These are phyloP conservation scores for Aristolochia contorta DNA, from an alignment of 164 flowering plant genomes.

Conservation along the genomic window DNA sequence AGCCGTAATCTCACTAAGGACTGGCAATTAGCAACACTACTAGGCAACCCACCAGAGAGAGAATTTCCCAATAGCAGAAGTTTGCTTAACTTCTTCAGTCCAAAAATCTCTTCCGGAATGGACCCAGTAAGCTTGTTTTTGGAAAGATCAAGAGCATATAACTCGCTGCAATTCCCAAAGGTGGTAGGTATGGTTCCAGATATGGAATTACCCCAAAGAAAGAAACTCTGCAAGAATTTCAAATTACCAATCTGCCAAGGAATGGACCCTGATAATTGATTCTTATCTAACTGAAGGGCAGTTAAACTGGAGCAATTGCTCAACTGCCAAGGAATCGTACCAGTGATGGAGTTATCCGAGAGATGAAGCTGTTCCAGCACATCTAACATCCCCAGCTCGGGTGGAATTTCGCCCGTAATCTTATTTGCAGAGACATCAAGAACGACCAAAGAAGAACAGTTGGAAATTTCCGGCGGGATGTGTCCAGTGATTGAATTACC, in stretches of 20 bases:
- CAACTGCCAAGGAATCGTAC: slow-evolving; percentile 63
- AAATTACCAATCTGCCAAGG: slow-evolving; percentile 74
- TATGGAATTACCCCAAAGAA: slow-evolving; percentile 84
- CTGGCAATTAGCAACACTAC: slow-evolving; percentile 54
- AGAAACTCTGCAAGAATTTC: slow-evolving; percentile 70
- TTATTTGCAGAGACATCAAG: slow-evolving; percentile 76
- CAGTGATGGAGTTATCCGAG: slow-evolving; percentile 67
- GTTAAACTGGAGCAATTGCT: slow-evolving; percentile 77
- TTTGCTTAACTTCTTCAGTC: slow-evolving; percentile 82
- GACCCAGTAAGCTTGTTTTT: slow-evolving; percentile 72
- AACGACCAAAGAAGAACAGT: slow-evolving; percentile 74
- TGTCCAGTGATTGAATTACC: slow-evolving; percentile 61
- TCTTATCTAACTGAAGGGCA: slow-evolving; percentile 84
- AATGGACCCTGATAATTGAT: slow-evolving; percentile 63
- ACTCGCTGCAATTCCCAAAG: slow-evolving; percentile 74
- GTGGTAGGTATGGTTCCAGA: slow-evolving; percentile 77
- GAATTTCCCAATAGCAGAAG: slow-evolving; percentile 78
- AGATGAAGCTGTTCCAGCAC: slow-evolving; percentile 80
- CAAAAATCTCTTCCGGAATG: slow-evolving; percentile 82
- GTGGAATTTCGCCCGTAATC: slow-evolving; percentile 72
- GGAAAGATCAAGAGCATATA: slow-evolving; percentile 82
- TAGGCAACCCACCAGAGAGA: slow-evolving; percentile 56
- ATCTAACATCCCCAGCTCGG: slow-evolving; percentile 58
- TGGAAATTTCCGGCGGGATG: slow-evolving; percentile 67
- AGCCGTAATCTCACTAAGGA: slow-evolving; percentile 82